Percentiles rank a stretch among this genome's conserved stretches.
phyloP scores from a whole-genome alignment of 202 grass and related monocot species.

The Bolboschoenoplectus hybrid region DNA sequence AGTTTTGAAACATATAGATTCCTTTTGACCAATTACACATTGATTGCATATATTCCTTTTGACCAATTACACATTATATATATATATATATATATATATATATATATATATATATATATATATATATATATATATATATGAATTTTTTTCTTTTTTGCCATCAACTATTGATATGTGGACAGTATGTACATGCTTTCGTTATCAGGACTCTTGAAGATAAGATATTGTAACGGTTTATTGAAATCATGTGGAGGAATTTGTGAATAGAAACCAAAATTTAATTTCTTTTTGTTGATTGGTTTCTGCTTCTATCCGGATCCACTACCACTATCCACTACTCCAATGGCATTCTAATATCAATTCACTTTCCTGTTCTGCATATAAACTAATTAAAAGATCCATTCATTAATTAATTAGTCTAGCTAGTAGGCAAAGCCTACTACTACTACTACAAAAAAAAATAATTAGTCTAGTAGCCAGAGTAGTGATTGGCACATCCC shows the following conservation, averaged over 20 bases:
- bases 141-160: background rate
- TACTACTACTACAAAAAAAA: slow-evolving; percentile 1
- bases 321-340: background rate
- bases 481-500: slow-evolving; percentile 35
- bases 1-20: slow-evolving; percentile 5
- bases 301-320: slow-evolving; percentile 14
- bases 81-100: too few species aligned
- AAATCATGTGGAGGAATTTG: background rate
- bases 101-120: too few species aligned
- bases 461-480: background rate
- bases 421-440: slow-evolving; percentile 3
- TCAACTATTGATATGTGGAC: background rate
- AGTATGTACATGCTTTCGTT: background rate
- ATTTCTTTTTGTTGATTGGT: background rate
- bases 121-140: too few species aligned
- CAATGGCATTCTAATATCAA: slow-evolving; percentile 5
- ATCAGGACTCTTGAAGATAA: background rate
- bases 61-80: too few species aligned
- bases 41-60: slow-evolving; percentile 20
- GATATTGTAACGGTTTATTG: background rate
- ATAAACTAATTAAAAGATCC: background rate
- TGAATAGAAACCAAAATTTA: background rate
- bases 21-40: slow-evolving; percentile 24
- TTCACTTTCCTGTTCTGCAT: slow-evolving; percentile 1
- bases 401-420: slow-evolving; percentile 10